Evolutionary conservation across 2,329 filamentous ascomycete species (phyloP), one percentile per base, ranked within the genome.

Genomic region (Colletotrichum agaves): DNA sequence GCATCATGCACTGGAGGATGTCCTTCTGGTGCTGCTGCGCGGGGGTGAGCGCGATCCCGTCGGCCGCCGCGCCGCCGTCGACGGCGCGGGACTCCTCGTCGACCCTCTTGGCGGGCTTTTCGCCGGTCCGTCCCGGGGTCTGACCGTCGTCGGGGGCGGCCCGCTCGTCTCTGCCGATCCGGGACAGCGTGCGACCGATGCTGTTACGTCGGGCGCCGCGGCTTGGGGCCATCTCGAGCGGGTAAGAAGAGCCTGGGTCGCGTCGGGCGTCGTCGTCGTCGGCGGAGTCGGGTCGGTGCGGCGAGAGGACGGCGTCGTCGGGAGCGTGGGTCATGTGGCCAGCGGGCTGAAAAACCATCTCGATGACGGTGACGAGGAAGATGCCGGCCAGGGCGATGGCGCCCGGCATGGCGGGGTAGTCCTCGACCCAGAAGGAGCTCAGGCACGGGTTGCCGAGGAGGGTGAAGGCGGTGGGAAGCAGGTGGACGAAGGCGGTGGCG

Each of bases 401-500:
- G 4, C 93, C 93, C 1, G 93, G 89, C 81, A 96, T 92, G 21
- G 93, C 91, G 60, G 85, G 87, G 78, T 95, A 97, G 31, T 87
- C 86, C 47, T 89, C 74, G 73, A 87, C 94, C 88, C 93, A 97
- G 75, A 94, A 92, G 61, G 83, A 81, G 12, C 91, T 90, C 1
- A 97, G 86, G 74, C 90, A 92, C 11, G 87, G 88, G 72, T 91
- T 82, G 44, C 84, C 88, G 11, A 91, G 82, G 7, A 87, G 88
- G 60, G 82, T 75, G 71, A 92, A 92, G 5, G 90, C 89, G 2
- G 87, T 91, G 49, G 88, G 89, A 8, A 91, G 84, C 35, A 91
- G 81, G 80, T 94, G 92, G 33, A 94, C 91, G 74, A 96, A 95
- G 59, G 93, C 92, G 1, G 92, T 95, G 27, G 93, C 88, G 49